phyloP scores from a whole-genome alignment of 306 rosid genomes.

The Spatholobus suberectus region DNA sequence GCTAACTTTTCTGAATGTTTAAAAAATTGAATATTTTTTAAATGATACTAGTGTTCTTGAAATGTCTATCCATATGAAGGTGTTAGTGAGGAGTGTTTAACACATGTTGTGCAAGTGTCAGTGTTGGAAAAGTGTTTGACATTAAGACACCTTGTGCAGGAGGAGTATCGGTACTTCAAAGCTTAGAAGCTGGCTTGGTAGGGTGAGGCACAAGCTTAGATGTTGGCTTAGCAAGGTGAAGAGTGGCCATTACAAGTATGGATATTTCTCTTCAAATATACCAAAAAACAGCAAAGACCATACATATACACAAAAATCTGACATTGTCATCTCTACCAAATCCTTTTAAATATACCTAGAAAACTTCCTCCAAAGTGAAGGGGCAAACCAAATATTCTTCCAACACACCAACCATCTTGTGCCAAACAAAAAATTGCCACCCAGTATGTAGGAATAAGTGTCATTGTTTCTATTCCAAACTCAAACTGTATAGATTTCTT shows the following conservation, averaged over 20 bases:
- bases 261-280: too few relatives aligned
- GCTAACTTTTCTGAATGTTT: background rate
- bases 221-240: background rate
- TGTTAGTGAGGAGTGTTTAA: too few relatives aligned
- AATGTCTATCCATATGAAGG: background rate
- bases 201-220: background rate
- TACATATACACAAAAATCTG: background rate
- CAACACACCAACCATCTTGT: background rate
- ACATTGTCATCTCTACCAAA: background rate
- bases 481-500: conserved; percentile 2
- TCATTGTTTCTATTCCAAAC: conserved; percentile 1
- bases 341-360: background rate
- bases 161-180: background rate
- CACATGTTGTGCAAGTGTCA: background rate
- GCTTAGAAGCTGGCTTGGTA: background rate
- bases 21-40: background rate
- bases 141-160: background rate
- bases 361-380: background rate
- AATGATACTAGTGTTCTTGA: background rate
- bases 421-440: background rate
- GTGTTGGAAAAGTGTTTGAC: background rate
- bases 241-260: background rate
- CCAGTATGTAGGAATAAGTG: background rate
- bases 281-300: too few relatives aligned
- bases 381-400: background rate